Conservation (phyloP, 1,284 basidiomycete genomes). For the Austroboletus niveus region DNA sequence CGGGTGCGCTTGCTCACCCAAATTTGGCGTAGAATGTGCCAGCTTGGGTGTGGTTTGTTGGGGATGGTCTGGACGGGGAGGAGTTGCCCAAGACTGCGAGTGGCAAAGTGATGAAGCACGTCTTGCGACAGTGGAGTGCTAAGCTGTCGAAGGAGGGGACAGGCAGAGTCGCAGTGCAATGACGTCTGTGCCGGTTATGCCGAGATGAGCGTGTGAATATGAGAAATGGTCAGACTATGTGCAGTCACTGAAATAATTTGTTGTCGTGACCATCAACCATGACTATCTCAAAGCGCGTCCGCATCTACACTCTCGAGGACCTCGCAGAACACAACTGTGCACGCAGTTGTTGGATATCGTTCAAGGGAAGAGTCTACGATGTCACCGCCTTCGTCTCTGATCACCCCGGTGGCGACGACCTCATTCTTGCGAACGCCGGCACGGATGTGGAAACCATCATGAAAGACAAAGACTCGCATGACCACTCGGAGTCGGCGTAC, state of each 20-base stretch:
- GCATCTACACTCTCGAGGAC: constrained; percentile 73
- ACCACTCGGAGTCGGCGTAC: constrained; percentile 92
- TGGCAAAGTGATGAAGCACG: constrained; percentile 85
- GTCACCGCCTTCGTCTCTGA: constrained; percentile 73
- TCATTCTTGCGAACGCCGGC: constrained; percentile 79
- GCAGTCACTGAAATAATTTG: constrained; percentile 1
- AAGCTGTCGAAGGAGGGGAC: constrained; percentile 15
- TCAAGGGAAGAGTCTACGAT: constrained; percentile 76
- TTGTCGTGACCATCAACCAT: constrained; percentile 19
- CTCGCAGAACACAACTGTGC: constrained; percentile 56
- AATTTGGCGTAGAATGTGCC: constrained; percentile 61
- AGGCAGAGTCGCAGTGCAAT: constrained; percentile 3
- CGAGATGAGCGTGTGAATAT: neutral
- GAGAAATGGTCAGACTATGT: constrained; percentile 11
- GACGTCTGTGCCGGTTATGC: constrained; percentile 2
- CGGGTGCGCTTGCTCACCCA: neutral
- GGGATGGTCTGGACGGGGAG: constrained; percentile 54
- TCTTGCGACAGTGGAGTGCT: constrained; percentile 45
- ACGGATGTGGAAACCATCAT: constrained; percentile 82
- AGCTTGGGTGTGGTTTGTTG: constrained; percentile 80
- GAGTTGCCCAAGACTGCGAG: constrained; percentile 85
- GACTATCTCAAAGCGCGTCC: constrained; percentile 60
- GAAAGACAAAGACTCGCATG: constrained; percentile 83
- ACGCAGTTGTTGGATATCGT: constrained; percentile 73
- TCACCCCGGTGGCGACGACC: constrained; percentile 86